Evolutionary conservation across 2,329 filamentous ascomycete genomes (phyloP), one percentile per base, ranked within the genome.

Genomic region (Purpureocillium takamizusanense): DNA sequence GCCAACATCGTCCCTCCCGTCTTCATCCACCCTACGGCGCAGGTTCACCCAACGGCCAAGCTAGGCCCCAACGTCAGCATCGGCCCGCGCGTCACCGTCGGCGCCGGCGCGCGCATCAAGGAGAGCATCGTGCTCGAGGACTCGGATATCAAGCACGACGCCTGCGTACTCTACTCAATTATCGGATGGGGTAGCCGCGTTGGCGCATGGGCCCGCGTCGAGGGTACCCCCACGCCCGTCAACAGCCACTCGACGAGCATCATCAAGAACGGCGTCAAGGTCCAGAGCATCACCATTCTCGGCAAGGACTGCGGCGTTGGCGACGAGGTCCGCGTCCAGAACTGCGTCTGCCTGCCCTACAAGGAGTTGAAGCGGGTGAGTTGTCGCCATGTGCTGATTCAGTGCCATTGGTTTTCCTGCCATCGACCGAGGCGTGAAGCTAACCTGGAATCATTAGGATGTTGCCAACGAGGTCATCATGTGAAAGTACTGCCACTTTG

Each of bases 251-350:
- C 79, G 38, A 97, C 90, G 12, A 95, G 84, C 65, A 88, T 97
- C 53, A 74, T 97, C 63, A 97, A 95, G 78, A 94, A 95, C 55
- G 92, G 92, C 37, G 81, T 97, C 63, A 97, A 97, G 73, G 92
- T 98, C 37, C 92, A 97, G 72, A 94, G 87, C 62, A 92, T 97
- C 57, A 97, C 90, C 34, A 98, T 97, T 50, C 65, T 98, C 46
- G 90, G 90, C 58, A 95, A 97, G 72, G 92, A 98, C 63, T 97
- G 90, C 56, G 78, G 72, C 40, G 92, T 97, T 23, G 88, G 83
- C 4, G 92, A 98, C 53, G 92, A 97, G 65, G 82, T 97, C 10
- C 79, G 88, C 46, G 88, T 98, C 51, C 90, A 97, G 69, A 97
- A 98, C 69, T 98, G 92, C 61, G 81, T 98, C 43, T 97, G 92